A percentile compares a stretch with the other conserved stretches of the same genome.
Conservation (phyloP, 2,329 filamentous ascomycete genomes). For the Triangularia setosa region DNA sequence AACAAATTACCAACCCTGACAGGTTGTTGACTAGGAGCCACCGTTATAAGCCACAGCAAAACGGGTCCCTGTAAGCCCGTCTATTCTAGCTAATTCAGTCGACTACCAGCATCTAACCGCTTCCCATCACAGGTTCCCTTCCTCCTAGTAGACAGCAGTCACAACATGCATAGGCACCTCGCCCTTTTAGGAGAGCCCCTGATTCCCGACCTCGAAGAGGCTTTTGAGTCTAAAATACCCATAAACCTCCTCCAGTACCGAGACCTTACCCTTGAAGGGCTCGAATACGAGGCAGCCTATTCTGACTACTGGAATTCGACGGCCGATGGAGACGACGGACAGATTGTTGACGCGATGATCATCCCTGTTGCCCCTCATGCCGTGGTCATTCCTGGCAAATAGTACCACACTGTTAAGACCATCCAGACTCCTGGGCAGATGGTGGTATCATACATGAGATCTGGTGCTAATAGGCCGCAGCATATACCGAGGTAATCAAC, state of each 20-base stretch:
- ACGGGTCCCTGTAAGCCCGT: slow-evolving; percentile 28
- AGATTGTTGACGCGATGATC: slow-evolving; percentile 9
- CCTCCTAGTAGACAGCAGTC: slow-evolving; percentile 32
- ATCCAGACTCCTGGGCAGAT: too few relatives aligned
- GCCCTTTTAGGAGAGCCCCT: slow-evolving; percentile 52
- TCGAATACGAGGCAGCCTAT: not conserved
- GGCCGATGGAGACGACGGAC: not conserved
- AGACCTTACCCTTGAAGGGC: not conserved
- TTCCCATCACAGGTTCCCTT: slow-evolving; percentile 30
- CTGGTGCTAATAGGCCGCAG: too few relatives aligned
- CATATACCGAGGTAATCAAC: slow-evolving; percentile 34
- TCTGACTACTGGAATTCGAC: not conserved
- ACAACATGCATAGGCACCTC: slow-evolving; percentile 44
- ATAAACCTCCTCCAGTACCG: not conserved
- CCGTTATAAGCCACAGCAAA: slow-evolving; percentile 42
- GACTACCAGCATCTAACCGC: too few relatives aligned
- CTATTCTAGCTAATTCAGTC: not conserved
- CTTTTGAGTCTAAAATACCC: not conserved
- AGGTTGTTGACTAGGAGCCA: slow-evolving; percentile 55
- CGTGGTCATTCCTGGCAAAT: not conserved
- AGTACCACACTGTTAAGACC: not conserved
- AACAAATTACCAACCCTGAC: too few relatives aligned
- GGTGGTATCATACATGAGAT: too few relatives aligned
- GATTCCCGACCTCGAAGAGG: slow-evolving; percentile 37
- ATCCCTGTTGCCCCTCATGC: slow-evolving; percentile 11